These are phyloP conservation scores for Trichosporon sp. DNA, from an alignment of 1,284 basidiomycete genomes.

Conservation along the genomic window DNA sequence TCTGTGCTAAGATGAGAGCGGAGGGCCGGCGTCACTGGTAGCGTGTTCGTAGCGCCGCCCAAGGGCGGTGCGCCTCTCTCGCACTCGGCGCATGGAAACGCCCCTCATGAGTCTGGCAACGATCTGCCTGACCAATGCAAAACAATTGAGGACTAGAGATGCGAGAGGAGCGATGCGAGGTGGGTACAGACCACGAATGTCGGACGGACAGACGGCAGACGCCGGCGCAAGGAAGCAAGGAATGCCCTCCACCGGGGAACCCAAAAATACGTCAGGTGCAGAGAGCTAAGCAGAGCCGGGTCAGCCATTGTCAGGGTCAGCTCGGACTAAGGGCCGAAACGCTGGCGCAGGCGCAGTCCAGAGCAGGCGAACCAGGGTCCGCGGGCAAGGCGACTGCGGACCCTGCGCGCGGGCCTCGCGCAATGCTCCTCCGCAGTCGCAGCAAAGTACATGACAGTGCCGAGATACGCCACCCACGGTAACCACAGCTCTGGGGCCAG, in stretches of 20 bases:
- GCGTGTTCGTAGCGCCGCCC: neutral
- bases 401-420: neutral
- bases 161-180: neutral
- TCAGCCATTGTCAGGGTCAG: neutral
- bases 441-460: neutral
- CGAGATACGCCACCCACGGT: neutral
- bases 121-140: neutral
- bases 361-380: neutral
- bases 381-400: neutral
- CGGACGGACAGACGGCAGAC: too few relatives aligned
- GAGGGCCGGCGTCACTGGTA: neutral
- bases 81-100: neutral
- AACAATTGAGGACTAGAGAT: neutral
- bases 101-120: too few relatives aligned
- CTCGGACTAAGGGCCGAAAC: neutral
- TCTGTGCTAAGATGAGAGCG: neutral
- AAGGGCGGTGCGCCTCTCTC: neutral
- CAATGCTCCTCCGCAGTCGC: neutral
- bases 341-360: neutral
- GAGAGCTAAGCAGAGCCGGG: neutral
- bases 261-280: neutral
- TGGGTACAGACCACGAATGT: too few relatives aligned
- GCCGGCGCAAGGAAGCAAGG: neutral
- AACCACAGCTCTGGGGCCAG: neutral
- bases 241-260: neutral